Evolutionary conservation across 192 early-diverging fungal genomes (phyloP).

Genomic region (Linnemannia schmuckeri): DNA sequence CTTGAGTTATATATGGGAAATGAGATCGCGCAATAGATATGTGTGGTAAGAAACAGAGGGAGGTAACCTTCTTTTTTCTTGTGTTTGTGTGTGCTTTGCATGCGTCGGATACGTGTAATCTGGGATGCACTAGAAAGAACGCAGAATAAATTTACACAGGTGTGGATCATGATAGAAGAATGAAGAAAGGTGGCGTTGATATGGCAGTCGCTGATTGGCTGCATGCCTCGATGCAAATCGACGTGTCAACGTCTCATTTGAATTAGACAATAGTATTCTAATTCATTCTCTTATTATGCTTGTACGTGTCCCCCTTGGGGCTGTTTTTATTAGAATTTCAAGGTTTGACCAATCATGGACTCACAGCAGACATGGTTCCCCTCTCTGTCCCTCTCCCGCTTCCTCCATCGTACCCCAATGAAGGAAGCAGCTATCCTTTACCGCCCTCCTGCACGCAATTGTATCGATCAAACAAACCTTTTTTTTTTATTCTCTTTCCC

Average conservation of each 20-base stretch:
- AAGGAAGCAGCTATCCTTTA: not conserved
- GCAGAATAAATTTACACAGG: not conserved
- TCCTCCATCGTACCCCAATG: not conserved
- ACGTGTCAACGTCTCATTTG: conserved; percentile 1
- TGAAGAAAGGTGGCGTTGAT: conserved; percentile 4
- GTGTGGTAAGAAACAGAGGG: not conserved
- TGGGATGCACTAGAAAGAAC: no score
- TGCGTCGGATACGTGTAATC: not conserved
- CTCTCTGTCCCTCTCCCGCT: not conserved
- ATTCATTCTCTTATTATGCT: not conserved
- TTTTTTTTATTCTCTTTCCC: not conserved
- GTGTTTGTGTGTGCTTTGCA: not conserved
- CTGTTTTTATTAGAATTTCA: not conserved
- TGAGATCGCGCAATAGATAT: no score
- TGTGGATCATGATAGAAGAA: not conserved
- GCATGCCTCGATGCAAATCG: not conserved
- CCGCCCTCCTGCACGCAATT: not conserved
- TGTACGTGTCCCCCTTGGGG: not conserved
- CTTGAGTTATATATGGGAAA: conserved; percentile 11
- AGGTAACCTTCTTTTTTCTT: not conserved
- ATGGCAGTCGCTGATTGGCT: conserved; percentile 32
- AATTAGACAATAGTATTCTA: not conserved
- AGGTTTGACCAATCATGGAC: not conserved
- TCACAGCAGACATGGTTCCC: conserved; percentile 8
- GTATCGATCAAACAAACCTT: not conserved